These are phyloP conservation scores for Rachicladosporium sp. DNA, from an alignment of 2,329 filamentous ascomycete genomes.

Conservation along the genomic window DNA sequence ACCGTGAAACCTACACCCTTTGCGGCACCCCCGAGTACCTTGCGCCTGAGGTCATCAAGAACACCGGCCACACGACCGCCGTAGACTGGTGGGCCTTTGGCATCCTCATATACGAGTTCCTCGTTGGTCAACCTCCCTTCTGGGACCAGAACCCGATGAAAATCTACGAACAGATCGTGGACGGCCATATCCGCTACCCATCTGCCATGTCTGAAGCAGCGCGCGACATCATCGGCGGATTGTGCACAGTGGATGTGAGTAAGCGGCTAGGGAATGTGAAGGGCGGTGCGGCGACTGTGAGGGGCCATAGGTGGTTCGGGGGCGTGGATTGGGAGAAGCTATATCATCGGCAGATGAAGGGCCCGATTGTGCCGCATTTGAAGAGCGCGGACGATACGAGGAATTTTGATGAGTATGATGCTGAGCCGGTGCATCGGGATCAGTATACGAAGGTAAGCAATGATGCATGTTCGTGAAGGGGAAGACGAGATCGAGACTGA, in stretches of 20 bases:
- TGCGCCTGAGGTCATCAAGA: slow-evolving; percentile 72
- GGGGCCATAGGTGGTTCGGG: slow-evolving; percentile 63
- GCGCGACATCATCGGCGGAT: slow-evolving; percentile 60
- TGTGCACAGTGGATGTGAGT: slow-evolving; percentile 70
- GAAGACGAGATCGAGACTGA: no score
- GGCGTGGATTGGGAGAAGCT: slow-evolving; percentile 64
- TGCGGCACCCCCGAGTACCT: slow-evolving; percentile 78
- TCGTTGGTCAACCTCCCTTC: slow-evolving; percentile 75
- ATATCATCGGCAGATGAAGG: slow-evolving; percentile 49
- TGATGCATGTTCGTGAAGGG: background rate
- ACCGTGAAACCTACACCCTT: slow-evolving; percentile 66
- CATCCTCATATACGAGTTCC: slow-evolving; percentile 72
- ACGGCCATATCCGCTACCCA: slow-evolving; percentile 65
- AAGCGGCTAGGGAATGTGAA: slow-evolving; percentile 67
- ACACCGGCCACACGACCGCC: slow-evolving; percentile 59
- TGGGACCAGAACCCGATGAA: slow-evolving; percentile 81
- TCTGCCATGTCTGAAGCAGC: slow-evolving; percentile 54
- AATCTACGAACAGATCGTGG: slow-evolving; percentile 73
- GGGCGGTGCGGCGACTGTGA: slow-evolving; percentile 60
- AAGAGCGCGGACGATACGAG: slow-evolving; percentile 61
- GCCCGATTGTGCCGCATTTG: slow-evolving; percentile 65
- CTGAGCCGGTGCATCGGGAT: slow-evolving; percentile 54
- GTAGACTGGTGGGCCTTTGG: slow-evolving; percentile 85
- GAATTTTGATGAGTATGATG: slow-evolving; percentile 75
- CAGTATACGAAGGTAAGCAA: slow-evolving; percentile 45